Evolutionary conservation across 2,329 filamentous ascomycete species (phyloP).

Genomic region (Paraphaeosphaeria sporulosa): DNA sequence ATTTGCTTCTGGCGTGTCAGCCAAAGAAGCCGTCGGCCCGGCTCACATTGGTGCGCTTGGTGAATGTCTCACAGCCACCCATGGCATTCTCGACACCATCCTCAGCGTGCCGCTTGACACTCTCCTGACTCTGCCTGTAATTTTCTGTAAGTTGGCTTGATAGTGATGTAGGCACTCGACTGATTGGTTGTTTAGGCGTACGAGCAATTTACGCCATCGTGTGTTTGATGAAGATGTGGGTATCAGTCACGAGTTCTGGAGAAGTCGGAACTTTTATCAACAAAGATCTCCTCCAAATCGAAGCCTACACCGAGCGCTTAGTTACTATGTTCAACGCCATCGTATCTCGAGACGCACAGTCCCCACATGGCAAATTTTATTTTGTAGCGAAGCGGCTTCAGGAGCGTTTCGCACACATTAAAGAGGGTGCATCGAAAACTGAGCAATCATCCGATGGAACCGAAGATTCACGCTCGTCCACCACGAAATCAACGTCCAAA

Average conservation of each 20-base stretch:
- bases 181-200: slow-evolving; percentile 50
- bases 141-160: slow-evolving; percentile 48
- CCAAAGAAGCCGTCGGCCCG: slow-evolving; percentile 54
- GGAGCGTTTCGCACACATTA: slow-evolving; percentile 54
- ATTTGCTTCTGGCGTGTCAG: slow-evolving; percentile 46
- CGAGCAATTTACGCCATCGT: slow-evolving; percentile 65
- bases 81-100: slow-evolving; percentile 58
- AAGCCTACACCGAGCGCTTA: slow-evolving; percentile 55
- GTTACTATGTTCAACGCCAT: slow-evolving; percentile 56
- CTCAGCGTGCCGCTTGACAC: slow-evolving; percentile 57
- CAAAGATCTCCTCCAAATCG: slow-evolving; percentile 56
- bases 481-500: slow-evolving; percentile 23
- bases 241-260: slow-evolving; percentile 59
- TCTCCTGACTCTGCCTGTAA: slow-evolving; percentile 53
- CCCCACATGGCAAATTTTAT: slow-evolving; percentile 57
- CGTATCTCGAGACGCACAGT: slow-evolving; percentile 49
- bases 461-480: slow-evolving; percentile 29
- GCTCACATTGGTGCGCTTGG: slow-evolving; percentile 57
- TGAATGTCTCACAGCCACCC: slow-evolving; percentile 55
- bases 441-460: slow-evolving; percentile 32
- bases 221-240: slow-evolving; percentile 67
- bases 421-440: slow-evolving; percentile 50
- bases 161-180: slow-evolving; percentile 23
- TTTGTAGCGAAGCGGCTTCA: slow-evolving; percentile 55
- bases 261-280: slow-evolving; percentile 60